A percentile compares a stretch with the other conserved stretches of the same genome.
These are phyloP conservation scores for Entomortierella parvispora DNA, from an alignment of 192 early-diverging fungal genomes.

Conservation along the genomic window DNA sequence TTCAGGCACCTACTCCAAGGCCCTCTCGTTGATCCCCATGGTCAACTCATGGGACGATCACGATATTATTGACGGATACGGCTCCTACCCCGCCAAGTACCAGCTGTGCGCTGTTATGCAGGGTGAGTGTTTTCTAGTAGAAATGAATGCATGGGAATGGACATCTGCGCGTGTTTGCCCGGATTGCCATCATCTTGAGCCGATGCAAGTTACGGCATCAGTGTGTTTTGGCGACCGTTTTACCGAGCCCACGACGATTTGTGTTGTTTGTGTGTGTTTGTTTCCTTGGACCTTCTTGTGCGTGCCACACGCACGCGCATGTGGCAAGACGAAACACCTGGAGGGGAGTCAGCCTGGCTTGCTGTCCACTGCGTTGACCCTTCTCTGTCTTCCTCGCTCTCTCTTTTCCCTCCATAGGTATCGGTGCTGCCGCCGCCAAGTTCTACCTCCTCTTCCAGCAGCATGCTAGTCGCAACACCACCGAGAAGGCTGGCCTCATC, in stretches of 20 bases:
- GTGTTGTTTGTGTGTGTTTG: background rate
- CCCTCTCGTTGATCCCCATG: conserved; percentile 79
- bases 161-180: background rate
- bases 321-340: too few species aligned
- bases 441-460: conserved; percentile 91
- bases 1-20: conserved; percentile 62
- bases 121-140: conserved; percentile 54
- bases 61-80: conserved; percentile 90
- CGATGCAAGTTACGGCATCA: too few species aligned
- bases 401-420: conserved; percentile 37
- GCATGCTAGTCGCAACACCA: conserved; percentile 68
- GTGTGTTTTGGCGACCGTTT: background rate
- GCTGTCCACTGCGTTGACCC: too few species aligned
- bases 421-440: conserved; percentile 75
- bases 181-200: background rate
- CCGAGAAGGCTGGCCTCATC: conserved; percentile 64
- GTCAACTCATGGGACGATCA: conserved; percentile 88
- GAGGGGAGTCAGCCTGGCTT: too few species aligned
- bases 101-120: conserved; percentile 74
- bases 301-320: too few species aligned
- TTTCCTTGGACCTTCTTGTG: background rate
- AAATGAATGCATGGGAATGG: background rate
- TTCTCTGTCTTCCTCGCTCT: background rate
- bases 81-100: conserved; percentile 83
- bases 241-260: conserved; percentile 5